Evolutionary conservation across 192 early-diverging fungal genomes (phyloP).

Genomic region (Coemansia sp.): DNA sequence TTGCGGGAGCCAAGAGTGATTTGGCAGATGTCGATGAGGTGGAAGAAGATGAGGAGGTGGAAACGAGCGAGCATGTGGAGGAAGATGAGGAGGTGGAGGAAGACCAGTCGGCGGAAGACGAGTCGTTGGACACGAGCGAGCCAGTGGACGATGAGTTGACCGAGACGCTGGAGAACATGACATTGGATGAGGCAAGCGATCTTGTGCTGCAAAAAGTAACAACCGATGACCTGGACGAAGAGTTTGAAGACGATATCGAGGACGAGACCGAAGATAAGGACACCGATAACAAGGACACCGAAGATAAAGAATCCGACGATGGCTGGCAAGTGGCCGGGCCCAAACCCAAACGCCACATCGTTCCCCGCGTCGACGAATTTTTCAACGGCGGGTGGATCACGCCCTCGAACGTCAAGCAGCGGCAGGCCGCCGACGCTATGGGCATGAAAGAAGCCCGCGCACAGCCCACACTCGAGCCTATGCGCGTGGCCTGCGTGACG

Average conservation of each 20-base stretch:
- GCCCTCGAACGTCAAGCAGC: slow-evolving; percentile 75
- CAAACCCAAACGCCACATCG: slow-evolving; percentile 25
- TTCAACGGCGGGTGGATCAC: slow-evolving; percentile 91
- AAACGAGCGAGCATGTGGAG: neutral
- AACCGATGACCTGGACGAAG: neutral
- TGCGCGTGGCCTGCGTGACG: slow-evolving; percentile 86
- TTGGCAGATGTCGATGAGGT: neutral
- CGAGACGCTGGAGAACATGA: slow-evolving; percentile 11
- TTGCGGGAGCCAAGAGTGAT: neutral
- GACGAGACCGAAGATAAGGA: slow-evolving; percentile 11
- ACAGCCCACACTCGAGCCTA: slow-evolving; percentile 12
- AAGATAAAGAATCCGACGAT: slow-evolving; percentile 26
- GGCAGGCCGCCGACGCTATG: slow-evolving; percentile 58
- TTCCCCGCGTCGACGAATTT: slow-evolving; percentile 50
- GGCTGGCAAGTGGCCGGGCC: slow-evolving; percentile 52
- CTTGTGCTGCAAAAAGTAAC: neutral
- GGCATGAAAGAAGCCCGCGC: slow-evolving; percentile 48
- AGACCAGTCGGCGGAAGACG: neutral
- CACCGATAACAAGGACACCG: slow-evolving; percentile 6
- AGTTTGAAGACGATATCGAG: neutral
- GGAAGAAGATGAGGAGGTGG: neutral
- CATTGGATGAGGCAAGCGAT: neutral
- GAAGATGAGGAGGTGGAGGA: neutral
- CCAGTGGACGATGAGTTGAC: neutral
- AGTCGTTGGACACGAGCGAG: neutral